Evolutionary conservation across 805 yeast species (phyloP).

Genomic region (Yamadazyma akitaensis): DNA sequence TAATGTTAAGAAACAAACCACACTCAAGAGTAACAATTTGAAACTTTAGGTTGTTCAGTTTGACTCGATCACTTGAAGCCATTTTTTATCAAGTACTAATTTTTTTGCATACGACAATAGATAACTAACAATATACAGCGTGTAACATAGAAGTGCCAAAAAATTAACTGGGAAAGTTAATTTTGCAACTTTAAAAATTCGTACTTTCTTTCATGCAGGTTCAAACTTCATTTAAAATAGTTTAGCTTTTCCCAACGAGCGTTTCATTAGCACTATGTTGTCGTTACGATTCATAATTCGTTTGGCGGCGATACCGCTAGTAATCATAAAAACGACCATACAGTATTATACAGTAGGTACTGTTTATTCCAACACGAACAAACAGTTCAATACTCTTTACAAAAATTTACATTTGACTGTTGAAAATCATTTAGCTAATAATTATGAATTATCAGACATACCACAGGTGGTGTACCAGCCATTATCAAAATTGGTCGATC

Average conservation of each 20-base stretch:
- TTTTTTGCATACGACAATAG: background rate
- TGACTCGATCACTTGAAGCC: background rate
- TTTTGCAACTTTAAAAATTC: background rate
- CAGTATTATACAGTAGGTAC: conserved; percentile 34
- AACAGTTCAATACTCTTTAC: conserved; percentile 24
- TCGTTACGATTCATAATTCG: conserved; percentile 13
- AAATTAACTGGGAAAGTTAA: background rate
- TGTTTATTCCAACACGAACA: conserved; percentile 23
- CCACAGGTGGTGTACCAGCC: conserved; percentile 18
- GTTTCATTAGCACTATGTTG: conserved; percentile 11
- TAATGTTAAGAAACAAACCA: conserved; percentile 46
- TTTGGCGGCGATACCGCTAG: conserved; percentile 24
- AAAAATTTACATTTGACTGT: conserved; percentile 26
- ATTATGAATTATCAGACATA: conserved; percentile 21
- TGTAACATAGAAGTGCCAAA: background rate
- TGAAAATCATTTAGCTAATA: conserved; percentile 23
- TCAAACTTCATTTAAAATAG: background rate
- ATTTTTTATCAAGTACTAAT: too few relatives aligned
- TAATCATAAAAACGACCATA: conserved; percentile 8
- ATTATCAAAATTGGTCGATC: conserved; percentile 18
- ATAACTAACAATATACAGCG: background rate
- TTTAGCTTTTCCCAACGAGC: background rate
- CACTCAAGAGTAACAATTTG: conserved; percentile 11
- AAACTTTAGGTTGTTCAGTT: conserved; percentile 7
- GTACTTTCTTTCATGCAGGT: background rate